Conservation (phyloP, 495 filamentous ascomycete genomes). For the Pyronema omphalodes region DNA sequence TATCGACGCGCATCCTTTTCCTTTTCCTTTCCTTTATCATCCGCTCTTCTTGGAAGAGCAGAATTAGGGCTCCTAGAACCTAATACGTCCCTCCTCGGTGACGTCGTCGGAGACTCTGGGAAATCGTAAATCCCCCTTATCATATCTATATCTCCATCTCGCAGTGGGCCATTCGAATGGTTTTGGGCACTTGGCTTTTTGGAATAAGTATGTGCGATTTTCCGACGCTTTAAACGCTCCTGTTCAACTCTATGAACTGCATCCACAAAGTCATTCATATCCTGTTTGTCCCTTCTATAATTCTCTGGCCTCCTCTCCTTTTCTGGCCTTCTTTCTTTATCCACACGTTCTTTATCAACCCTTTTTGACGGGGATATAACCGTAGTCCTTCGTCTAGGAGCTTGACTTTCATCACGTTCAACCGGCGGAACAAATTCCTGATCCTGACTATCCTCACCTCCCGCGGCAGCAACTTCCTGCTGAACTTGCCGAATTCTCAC, state of each 20-base stretch:
- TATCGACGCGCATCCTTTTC: too few species aligned
- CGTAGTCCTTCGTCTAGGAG: not conserved
- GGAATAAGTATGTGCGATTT: slow-evolving; percentile 21
- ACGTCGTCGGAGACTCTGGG: not conserved
- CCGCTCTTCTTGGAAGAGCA: too few species aligned
- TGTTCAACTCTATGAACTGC: not conserved
- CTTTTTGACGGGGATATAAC: not conserved
- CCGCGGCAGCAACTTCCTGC: slow-evolving; percentile 7
- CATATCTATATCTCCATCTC: slow-evolving; percentile 4
- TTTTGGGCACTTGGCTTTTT: not conserved
- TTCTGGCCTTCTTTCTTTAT: not conserved
- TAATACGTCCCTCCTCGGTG: not conserved
- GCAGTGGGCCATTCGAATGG: not conserved
- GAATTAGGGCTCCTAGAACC: too few species aligned
- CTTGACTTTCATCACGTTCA: slow-evolving; percentile 5
- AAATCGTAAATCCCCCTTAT: slow-evolving; percentile 7
- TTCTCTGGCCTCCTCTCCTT: too few species aligned
- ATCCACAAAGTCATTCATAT: slow-evolving; percentile 4
- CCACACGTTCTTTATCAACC: not conserved
- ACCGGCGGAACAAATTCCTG: slow-evolving; percentile 28
- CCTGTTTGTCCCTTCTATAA: too few species aligned
- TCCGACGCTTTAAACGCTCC: slow-evolving; percentile 26
- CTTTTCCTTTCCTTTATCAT: too few species aligned
- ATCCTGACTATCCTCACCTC: slow-evolving; percentile 23
- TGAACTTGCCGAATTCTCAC: slow-evolving; percentile 26